These are phyloP conservation scores for Melaleuca alternifolia DNA, from an alignment of 345 rosid genomes.

Conservation along the genomic window DNA sequence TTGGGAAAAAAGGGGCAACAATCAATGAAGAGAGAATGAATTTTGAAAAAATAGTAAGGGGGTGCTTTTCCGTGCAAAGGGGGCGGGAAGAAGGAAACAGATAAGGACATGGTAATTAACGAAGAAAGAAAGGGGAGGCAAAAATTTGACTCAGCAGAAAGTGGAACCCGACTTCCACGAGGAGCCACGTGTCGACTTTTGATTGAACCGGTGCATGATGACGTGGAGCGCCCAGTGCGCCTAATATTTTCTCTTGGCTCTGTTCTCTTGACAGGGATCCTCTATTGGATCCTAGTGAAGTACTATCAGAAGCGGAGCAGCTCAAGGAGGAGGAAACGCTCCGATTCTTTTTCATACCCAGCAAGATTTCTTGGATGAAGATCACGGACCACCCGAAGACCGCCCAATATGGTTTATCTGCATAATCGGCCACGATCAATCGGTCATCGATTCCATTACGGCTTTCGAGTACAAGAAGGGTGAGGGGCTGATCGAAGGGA, in stretches of 20 bases:
- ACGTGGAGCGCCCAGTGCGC: too few species aligned
- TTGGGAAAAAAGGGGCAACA: too few species aligned
- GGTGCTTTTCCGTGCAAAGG: too few species aligned
- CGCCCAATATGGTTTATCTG: conserved; percentile 61
- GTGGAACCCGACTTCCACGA: too few species aligned
- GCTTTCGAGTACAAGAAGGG: conserved; percentile 38
- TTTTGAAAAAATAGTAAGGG: too few species aligned
- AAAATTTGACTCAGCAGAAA: too few species aligned
- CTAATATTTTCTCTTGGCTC: background rate
- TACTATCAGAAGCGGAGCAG: background rate
- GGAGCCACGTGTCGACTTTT: too few species aligned
- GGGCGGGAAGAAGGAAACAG: too few species aligned
- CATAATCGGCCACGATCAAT: conserved; percentile 51
- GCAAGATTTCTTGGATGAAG: conserved; percentile 21
- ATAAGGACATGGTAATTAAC: too few species aligned
- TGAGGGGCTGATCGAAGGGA: conserved; percentile 48
- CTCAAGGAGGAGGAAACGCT: background rate
- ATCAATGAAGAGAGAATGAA: too few species aligned
- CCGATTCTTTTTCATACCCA: conserved; percentile 12
- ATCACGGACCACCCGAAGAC: conserved; percentile 15
- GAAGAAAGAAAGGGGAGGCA: too few species aligned
- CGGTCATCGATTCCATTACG: conserved; percentile 45
- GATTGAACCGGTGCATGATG: too few species aligned
- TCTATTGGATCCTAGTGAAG: background rate
- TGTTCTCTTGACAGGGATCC: background rate